Conservation (phyloP, 2,329 filamentous ascomycete species). For the Colletotrichum kahawae region DNA sequence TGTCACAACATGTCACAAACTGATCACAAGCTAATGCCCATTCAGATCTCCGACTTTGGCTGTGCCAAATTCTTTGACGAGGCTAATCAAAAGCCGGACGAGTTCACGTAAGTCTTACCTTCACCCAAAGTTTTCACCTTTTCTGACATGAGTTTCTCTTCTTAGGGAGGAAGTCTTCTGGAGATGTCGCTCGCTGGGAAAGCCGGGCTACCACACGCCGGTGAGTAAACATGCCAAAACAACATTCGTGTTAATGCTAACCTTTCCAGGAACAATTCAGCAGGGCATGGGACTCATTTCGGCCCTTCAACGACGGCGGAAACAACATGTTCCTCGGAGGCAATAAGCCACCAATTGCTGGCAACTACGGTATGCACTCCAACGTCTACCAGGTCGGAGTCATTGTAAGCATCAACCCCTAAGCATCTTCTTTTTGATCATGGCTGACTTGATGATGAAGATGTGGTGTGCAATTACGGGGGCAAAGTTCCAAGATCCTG, state of each 20-base stretch:
- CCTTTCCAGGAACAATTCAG: constrained; percentile 23
- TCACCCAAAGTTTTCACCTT: neutral
- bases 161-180: constrained; percentile 9
- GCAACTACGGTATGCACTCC: constrained; percentile 24
- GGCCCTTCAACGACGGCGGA: neutral
- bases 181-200: constrained; percentile 6
- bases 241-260: neutral
- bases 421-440: no score
- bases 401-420: constrained; percentile 1
- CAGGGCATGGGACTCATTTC: constrained; percentile 16
- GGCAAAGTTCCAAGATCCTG: neutral
- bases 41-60: constrained; percentile 16
- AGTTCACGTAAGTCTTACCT: constrained; percentile 1
- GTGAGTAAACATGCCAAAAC: neutral
- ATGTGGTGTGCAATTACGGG: constrained; percentile 21
- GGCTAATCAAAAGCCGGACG: neutral
- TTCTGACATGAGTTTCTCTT: neutral
- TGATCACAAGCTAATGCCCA: neutral
- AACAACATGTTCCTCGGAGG: neutral
- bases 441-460: neutral
- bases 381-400: constrained; percentile 24
- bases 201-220: neutral
- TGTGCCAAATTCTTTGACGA: constrained; percentile 1
- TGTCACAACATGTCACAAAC: neutral
- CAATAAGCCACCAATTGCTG: constrained; percentile 15